phyloP scores from a whole-genome alignment of 2,329 filamentous ascomycete genomes.

The Curvularia sp. region DNA sequence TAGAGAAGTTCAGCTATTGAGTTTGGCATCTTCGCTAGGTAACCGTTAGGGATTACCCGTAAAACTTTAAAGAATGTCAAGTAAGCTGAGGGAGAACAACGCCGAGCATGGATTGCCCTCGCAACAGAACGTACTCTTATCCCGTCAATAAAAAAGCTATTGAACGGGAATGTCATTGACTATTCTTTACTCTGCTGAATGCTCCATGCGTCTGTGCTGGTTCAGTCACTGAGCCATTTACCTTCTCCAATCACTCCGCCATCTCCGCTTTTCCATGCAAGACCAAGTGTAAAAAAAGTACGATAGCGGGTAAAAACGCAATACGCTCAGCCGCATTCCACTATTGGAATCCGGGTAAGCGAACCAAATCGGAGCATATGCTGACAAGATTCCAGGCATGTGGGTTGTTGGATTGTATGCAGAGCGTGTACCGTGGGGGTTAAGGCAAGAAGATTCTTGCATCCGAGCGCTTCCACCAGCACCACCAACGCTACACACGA shows the following conservation, averaged over 20 bases:
- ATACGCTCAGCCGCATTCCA: neutral
- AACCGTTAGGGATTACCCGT: neutral
- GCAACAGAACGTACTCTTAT: neutral
- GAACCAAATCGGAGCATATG: neutral
- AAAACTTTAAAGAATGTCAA: neutral
- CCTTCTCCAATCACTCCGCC: neutral
- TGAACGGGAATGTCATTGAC: neutral
- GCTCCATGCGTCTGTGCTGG: neutral
- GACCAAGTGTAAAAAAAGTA: neutral
- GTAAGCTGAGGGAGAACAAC: neutral
- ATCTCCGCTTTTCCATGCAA: neutral
- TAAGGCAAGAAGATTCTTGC: neutral
- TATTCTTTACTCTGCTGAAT: neutral
- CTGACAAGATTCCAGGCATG: neutral
- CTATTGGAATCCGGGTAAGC: neutral
- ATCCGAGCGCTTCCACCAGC: neutral
- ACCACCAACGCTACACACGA: neutral
- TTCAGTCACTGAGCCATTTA: neutral
- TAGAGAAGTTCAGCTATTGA: neutral
- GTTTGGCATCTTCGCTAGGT: neutral
- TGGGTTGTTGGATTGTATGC: neutral
- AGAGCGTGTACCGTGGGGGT: neutral
- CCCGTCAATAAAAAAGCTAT: neutral
- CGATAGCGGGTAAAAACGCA: neutral
- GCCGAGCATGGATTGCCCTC: neutral